phyloP scores from a whole-genome alignment of 2,329 filamentous ascomycete species.

The Thielaviopsis musarum region DNA sequence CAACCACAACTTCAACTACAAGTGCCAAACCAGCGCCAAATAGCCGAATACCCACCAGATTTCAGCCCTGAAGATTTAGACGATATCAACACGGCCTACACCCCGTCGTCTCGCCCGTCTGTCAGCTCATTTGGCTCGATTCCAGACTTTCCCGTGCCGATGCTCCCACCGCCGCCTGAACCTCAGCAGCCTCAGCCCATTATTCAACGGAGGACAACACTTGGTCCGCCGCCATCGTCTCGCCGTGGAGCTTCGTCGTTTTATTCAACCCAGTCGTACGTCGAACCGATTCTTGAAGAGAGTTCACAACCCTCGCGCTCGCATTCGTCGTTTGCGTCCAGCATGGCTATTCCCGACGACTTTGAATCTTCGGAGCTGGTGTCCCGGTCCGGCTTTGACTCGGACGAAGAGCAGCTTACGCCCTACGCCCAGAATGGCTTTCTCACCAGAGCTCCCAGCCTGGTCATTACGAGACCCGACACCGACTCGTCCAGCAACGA shows the following conservation, averaged over 20 bases:
- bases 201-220: constrained; percentile 31
- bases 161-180: constrained; percentile 15
- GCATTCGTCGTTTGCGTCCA: constrained; percentile 52
- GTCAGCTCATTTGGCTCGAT: constrained; percentile 38
- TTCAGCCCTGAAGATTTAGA: constrained; percentile 22
- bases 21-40: constrained; percentile 18
- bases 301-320: constrained; percentile 35
- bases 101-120: constrained; percentile 33
- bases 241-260: constrained; percentile 46
- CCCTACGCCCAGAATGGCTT: constrained; percentile 1
- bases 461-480: constrained; percentile 3
- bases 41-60: constrained; percentile 15
- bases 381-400: constrained; percentile 5
- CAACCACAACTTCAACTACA: constrained; percentile 32
- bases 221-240: constrained; percentile 44
- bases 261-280: constrained; percentile 48
- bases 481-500: background rate
- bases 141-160: constrained; percentile 34
- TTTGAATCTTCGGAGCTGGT: constrained; percentile 28
- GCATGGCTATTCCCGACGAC: constrained; percentile 51
- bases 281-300: constrained; percentile 64
- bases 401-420: constrained; percentile 6
- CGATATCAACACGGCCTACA: constrained; percentile 28
- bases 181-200: constrained; percentile 15
- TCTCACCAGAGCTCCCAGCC: constrained; percentile 4